These are phyloP conservation scores for Chytridiales sp. DNA, from an alignment of 371 early-diverging fungal genomes.

Conservation along the genomic window DNA sequence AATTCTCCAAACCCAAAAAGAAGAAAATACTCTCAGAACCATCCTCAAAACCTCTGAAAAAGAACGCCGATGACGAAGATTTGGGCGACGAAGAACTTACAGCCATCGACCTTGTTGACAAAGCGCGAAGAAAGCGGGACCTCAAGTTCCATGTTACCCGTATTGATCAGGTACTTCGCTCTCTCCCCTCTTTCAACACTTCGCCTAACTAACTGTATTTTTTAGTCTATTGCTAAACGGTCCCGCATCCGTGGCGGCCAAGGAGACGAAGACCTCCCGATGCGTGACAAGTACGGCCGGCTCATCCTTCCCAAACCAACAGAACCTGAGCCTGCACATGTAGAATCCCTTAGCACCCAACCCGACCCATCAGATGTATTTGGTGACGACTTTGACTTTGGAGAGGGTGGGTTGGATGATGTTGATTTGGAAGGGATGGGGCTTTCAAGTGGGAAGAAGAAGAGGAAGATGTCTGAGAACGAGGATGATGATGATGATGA, in stretches of 20 bases:
- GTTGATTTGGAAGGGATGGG: constrained; percentile 1
- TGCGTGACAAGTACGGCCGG: constrained; percentile 36
- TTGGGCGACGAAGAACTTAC: constrained; percentile 76
- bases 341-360: too few relatives aligned
- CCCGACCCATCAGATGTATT: neutral
- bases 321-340: too few relatives aligned
- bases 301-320: too few relatives aligned
- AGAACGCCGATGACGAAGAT: constrained; percentile 31
- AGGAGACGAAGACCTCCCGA: constrained; percentile 39
- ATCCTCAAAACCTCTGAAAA: neutral
- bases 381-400: neutral
- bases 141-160: constrained; percentile 71
- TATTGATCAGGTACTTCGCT: constrained; percentile 63
- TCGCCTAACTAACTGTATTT: constrained; percentile 1
- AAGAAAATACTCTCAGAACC: too few relatives aligned
- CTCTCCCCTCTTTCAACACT: constrained; percentile 7
- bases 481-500: constrained; percentile 14
- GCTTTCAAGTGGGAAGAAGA: neutral
- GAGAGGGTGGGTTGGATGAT: constrained; percentile 15
- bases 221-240: constrained; percentile 38
- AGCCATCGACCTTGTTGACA: constrained; percentile 79
- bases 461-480: constrained; percentile 8
- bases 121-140: constrained; percentile 64
- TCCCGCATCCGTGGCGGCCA: neutral
- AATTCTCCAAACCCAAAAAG: constrained; percentile 1